Percentiles rank a stretch among this genome's conserved stretches.
Evolutionary conservation across 2,329 filamentous ascomycete species (phyloP).

Genomic region (Aaosphaeria pasadenensis): DNA sequence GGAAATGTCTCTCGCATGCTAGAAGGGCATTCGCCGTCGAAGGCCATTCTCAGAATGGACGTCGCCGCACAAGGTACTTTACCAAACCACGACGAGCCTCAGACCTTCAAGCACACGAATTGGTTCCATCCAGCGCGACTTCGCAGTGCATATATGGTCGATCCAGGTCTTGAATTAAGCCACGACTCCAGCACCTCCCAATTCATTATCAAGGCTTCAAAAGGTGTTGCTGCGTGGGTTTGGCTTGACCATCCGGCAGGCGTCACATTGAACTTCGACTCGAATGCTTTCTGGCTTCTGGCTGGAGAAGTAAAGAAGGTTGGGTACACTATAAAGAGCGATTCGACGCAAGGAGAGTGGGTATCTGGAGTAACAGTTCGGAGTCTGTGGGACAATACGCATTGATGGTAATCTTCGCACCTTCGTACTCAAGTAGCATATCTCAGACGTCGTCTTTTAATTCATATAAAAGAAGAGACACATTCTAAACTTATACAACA

Average conservation of each 20-base stretch:
- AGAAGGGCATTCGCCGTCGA: slow-evolving; percentile 22
- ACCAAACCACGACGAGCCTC: slow-evolving; percentile 43
- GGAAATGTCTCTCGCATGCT: slow-evolving; percentile 38
- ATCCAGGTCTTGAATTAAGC: slow-evolving; percentile 46
- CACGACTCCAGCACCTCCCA: slow-evolving; percentile 27
- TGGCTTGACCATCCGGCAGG: slow-evolving; percentile 54
- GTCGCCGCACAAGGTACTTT: slow-evolving; percentile 45
- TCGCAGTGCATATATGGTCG: slow-evolving; percentile 44
- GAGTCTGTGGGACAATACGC: slow-evolving; percentile 51
- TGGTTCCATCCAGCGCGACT: slow-evolving; percentile 50
- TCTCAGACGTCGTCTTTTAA: too few relatives aligned
- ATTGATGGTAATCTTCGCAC: not conserved
- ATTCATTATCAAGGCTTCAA: slow-evolving; percentile 49
- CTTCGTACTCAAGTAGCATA: too few relatives aligned
- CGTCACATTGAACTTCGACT: slow-evolving; percentile 50
- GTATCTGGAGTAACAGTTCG: slow-evolving; percentile 46
- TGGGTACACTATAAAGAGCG: slow-evolving; percentile 46
- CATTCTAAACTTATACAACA: too few relatives aligned
- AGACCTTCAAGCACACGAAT: slow-evolving; percentile 49
- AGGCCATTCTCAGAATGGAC: slow-evolving; percentile 46
- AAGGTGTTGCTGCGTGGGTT: slow-evolving; percentile 52
- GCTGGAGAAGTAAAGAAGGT: slow-evolving; percentile 46
- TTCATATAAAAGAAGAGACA: too few relatives aligned
- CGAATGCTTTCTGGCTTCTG: slow-evolving; percentile 52
- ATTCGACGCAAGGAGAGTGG: slow-evolving; percentile 45